Evolutionary conservation across 441 rosid genomes (phyloP).

Genomic region (Arabidopsis hybrid): DNA sequence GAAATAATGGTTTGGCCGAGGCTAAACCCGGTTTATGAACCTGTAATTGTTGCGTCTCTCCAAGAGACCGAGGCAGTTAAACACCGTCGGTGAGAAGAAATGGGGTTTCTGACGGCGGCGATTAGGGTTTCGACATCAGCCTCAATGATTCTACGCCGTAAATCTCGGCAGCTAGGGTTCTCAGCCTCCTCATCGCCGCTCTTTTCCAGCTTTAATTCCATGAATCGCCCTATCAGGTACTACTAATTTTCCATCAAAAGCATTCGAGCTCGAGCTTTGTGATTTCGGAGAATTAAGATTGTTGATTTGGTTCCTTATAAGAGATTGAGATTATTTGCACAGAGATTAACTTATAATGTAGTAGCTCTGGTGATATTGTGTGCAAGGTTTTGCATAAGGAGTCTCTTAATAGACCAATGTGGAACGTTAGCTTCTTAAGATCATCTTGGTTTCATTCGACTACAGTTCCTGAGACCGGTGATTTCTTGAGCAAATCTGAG

Average conservation of each 20-base stretch:
- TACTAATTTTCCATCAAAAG: slow-evolving; percentile 8
- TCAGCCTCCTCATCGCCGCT: slow-evolving; percentile 20
- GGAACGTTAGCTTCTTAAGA: slow-evolving; percentile 39
- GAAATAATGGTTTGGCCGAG: not conserved
- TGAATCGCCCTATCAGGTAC: slow-evolving; percentile 49
- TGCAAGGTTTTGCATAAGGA: slow-evolving; percentile 67
- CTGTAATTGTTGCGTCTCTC: not conserved
- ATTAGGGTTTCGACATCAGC: slow-evolving; percentile 44
- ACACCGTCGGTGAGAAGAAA: slow-evolving; percentile 25
- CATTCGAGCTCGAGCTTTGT: slow-evolving; percentile 24
- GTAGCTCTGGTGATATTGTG: slow-evolving; percentile 62
- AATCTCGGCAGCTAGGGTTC: slow-evolving; percentile 33
- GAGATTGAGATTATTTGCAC: not conserved
- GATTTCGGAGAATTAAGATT: not conserved
- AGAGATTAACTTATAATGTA: slow-evolving; percentile 49
- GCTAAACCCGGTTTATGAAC: slow-evolving; percentile 4
- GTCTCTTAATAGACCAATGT: slow-evolving; percentile 29
- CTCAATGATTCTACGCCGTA: slow-evolving; percentile 35
- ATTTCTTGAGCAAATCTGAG: slow-evolving; percentile 39
- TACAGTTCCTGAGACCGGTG: slow-evolving; percentile 40
- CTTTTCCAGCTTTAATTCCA: not conserved
- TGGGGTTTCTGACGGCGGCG: slow-evolving; percentile 43
- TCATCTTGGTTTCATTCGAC: slow-evolving; percentile 56
- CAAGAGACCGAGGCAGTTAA: not conserved
- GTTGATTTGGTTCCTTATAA: not conserved